Base-by-base conservation (phyloP, 2,329 filamentous ascomycete species). In the Chaetomium globosum region DNA sequence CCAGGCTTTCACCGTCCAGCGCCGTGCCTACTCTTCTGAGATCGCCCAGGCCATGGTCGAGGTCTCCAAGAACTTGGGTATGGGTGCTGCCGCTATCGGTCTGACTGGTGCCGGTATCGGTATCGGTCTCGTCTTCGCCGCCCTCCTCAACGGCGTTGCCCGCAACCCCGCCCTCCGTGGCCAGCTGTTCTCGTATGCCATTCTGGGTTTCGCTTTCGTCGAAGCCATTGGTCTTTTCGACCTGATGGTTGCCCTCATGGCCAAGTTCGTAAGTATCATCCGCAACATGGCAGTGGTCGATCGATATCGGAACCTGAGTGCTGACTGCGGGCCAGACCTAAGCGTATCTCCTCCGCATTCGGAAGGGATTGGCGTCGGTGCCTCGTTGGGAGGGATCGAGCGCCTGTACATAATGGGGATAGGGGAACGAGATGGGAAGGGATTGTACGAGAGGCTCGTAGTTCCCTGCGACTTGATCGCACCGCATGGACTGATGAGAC, bases 141-240 rank as follows among this genome's bases (percentile, higher is more conserved):
- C 91, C 77, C 91, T 96, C 80, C 86, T 96, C 79, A 89, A 91
- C 82, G 88, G 88, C 84, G 91, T 95, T 80, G 91, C 92, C 85
- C 91, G 92, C 85, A 96, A 96, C 91, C 92, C 92, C 78, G 90
- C 90, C 79, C 91, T 96, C 84, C 90, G 91, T 85, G 92, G 91
- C 80, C 92, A 96, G 88, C 91, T 96, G 78, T 96, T 95, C 90
- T 91, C 90, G 75, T 94, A 95, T 84, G 91, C 91, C 87, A 94
- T 95, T 90, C 85, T 95, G 79, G 91, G 92, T 85, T 95, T 95
- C 85, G 92, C 91, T 80, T 95, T 95, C 89, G 91, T 93, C 82
- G 92, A 95, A 82, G 91, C 92, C 83, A 92, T 91, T 76, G 90
- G 89, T 89, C 88, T 92, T 78, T 92, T 92, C 89, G 89, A 92